phyloP scores from a whole-genome alignment of 768 basidiomycete genomes.

The Agaricus subrufescens region DNA sequence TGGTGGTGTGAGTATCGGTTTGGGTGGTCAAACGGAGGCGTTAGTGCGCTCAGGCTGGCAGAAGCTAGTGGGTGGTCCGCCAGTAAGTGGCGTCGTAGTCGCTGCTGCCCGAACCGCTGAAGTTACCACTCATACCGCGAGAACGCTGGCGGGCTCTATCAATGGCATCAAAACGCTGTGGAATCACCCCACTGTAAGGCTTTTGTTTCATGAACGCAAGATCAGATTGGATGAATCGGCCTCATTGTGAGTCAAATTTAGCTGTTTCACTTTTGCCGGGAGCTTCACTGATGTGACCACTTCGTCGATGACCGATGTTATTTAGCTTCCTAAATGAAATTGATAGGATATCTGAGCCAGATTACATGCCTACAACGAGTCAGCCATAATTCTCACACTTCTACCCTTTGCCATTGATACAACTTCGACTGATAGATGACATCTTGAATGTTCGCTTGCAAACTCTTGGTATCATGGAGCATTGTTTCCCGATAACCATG shows the following conservation, averaged over 20 bases:
- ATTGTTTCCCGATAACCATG: conserved; percentile 63
- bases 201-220: conserved; percentile 50
- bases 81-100: conserved; percentile 14
- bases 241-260: conserved; percentile 50
- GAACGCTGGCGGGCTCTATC: conserved; percentile 43
- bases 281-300: background rate
- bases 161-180: conserved; percentile 61
- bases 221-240: conserved; percentile 73
- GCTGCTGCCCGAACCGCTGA: conserved; percentile 20
- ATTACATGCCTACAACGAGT: conserved; percentile 73
- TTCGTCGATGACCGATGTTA: background rate
- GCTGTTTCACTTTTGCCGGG: conserved; percentile 8
- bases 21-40: conserved; percentile 55
- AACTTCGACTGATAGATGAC: conserved; percentile 44
- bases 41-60: conserved; percentile 76
- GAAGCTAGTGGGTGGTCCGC: conserved; percentile 31
- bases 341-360: conserved; percentile 58
- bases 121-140: conserved; percentile 50
- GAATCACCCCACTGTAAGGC: conserved; percentile 61
- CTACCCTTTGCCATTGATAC: background rate
- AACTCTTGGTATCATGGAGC: conserved; percentile 76
- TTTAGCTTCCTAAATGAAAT: conserved; percentile 66
- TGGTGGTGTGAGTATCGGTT: conserved; percentile 53
- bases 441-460: conserved; percentile 76
- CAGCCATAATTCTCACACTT: background rate